phyloP scores from a whole-genome alignment of 306 rosid species.

The Prunus mume region DNA sequence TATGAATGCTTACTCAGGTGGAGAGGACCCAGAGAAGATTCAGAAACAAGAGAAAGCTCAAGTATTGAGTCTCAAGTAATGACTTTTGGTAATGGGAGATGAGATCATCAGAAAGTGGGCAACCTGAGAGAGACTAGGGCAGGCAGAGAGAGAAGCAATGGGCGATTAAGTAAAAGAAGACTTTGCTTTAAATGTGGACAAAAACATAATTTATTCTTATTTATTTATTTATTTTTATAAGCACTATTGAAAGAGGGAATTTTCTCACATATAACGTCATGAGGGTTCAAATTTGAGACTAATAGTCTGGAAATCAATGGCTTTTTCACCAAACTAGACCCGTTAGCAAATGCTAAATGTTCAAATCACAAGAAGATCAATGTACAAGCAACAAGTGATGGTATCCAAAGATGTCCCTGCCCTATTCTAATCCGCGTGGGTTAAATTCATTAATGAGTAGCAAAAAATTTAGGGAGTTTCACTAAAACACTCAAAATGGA shows the following conservation, averaged over 20 bases:
- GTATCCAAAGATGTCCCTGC: background rate
- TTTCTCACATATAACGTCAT: too few relatives aligned
- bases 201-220: background rate
- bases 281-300: accelerated
- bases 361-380: background rate
- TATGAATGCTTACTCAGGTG: slow-evolving; percentile 18
- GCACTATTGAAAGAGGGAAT: too few relatives aligned
- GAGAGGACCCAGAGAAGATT: slow-evolving; percentile 36
- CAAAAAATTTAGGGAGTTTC: too few relatives aligned
- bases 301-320: accelerated
- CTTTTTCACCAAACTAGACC: too few relatives aligned
- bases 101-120: background rate
- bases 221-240: background rate
- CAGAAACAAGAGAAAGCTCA: slow-evolving; percentile 17
- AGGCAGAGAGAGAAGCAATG: background rate
- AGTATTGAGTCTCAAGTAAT: background rate
- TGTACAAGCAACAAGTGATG: background rate
- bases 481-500: too few relatives aligned
- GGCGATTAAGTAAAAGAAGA: background rate
- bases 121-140: slow-evolving; percentile 2
- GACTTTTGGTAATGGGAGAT: background rate
- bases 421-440: background rate
- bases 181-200: slow-evolving; percentile 46
- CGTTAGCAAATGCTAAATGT: too few relatives aligned
- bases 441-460: background rate